Evolutionary conservation across 2,329 filamentous ascomycete species (phyloP).

Genomic region (Aspergillus udagawae): DNA sequence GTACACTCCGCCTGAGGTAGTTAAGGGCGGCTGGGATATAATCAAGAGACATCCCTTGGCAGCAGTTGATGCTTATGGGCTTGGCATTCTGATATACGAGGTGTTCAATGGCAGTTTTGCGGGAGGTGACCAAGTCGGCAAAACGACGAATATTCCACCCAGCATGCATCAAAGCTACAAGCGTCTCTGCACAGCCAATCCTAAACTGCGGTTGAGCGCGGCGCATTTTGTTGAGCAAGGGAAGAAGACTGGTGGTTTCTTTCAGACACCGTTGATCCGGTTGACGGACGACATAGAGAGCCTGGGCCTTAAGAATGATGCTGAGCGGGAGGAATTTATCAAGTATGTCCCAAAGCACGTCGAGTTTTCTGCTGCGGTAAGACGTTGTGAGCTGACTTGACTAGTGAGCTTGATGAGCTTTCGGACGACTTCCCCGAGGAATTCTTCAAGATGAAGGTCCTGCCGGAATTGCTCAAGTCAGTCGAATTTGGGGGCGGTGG

Average conservation of each 20-base stretch:
- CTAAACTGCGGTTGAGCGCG: slow-evolving; percentile 80
- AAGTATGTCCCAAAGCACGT: slow-evolving; percentile 47
- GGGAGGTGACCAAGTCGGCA: slow-evolving; percentile 73
- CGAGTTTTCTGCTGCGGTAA: neutral
- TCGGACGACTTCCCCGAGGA: slow-evolving; percentile 95
- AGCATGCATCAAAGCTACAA: slow-evolving; percentile 91
- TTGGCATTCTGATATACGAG: slow-evolving; percentile 80
- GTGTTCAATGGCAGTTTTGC: slow-evolving; percentile 83
- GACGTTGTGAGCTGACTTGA: slow-evolving; percentile 20
- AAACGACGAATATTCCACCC: slow-evolving; percentile 80
- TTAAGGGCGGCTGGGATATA: slow-evolving; percentile 82
- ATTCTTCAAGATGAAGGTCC: slow-evolving; percentile 94
- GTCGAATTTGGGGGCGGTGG: slow-evolving; percentile 98
- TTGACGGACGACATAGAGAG: slow-evolving; percentile 91
- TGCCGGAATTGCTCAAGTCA: slow-evolving; percentile 94
- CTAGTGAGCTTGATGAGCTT: slow-evolving; percentile 72
- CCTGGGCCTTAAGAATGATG: slow-evolving; percentile 78
- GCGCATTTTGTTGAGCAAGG: slow-evolving; percentile 88
- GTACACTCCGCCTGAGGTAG: slow-evolving; percentile 84
- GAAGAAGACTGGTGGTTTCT: slow-evolving; percentile 75
- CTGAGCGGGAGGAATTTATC: slow-evolving; percentile 80
- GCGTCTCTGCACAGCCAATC: slow-evolving; percentile 79
- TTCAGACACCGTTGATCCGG: slow-evolving; percentile 87
- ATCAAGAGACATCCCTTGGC: slow-evolving; percentile 78
- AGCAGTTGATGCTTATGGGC: slow-evolving; percentile 83